Conservation (phyloP, 2,329 filamentous ascomycete species). For the Calonectria hongkongensis region DNA sequence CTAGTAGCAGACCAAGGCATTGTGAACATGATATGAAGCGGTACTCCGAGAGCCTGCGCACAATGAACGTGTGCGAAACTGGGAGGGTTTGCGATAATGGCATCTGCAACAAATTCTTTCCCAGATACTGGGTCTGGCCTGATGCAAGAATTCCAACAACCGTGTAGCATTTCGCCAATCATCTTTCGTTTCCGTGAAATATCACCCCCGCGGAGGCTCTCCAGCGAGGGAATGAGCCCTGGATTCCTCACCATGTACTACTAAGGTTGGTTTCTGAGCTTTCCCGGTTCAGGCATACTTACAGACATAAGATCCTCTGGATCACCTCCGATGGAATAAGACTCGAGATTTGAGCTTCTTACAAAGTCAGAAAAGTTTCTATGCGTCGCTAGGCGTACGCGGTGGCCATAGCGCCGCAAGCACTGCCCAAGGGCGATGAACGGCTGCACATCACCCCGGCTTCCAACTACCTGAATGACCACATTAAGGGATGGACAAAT, state of each 20-base stretch:
- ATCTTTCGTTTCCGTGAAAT: neutral
- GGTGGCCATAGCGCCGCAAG: neutral
- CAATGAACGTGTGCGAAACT: constrained; percentile 44
- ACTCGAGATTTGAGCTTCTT: neutral
- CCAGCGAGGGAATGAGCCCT: constrained; percentile 83
- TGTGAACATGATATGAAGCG: constrained; percentile 43
- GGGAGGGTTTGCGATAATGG: constrained; percentile 37
- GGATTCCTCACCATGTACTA: constrained; percentile 87
- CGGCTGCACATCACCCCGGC: constrained; percentile 14
- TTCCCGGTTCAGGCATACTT: neutral
- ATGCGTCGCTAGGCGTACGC: constrained; percentile 10
- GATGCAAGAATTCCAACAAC: constrained; percentile 15
- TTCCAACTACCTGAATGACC: too few relatives aligned
- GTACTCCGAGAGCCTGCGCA: constrained; percentile 34
- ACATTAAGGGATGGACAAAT: too few relatives aligned
- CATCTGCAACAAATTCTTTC: constrained; percentile 31
- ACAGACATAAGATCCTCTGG: constrained; percentile 10
- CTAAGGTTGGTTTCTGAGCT: neutral
- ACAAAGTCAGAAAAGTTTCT: neutral
- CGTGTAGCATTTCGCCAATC: neutral
- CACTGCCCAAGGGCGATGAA: neutral
- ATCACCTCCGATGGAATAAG: constrained; percentile 2
- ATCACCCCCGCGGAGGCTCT: neutral
- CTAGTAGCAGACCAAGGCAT: constrained; percentile 17
- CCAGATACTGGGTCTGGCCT: neutral